phyloP scores from a whole-genome alignment of 495 filamentous ascomycete species.

The Pseudotulostoma volvatum region DNA sequence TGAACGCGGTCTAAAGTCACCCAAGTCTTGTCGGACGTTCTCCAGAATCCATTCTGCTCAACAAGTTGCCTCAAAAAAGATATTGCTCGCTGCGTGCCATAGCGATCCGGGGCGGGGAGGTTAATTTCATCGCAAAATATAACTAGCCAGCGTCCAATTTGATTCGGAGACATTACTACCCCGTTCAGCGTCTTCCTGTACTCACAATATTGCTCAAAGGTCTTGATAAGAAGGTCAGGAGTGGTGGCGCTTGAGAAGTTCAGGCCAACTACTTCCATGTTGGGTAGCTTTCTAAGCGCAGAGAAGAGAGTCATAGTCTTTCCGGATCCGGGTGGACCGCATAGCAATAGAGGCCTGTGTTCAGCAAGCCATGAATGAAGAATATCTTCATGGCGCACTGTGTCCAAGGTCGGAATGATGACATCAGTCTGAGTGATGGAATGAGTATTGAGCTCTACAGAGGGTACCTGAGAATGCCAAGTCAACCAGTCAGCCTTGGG shows the following conservation, averaged over 20 bases:
- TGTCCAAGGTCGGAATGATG: conserved; percentile 93
- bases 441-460: conserved; percentile 92
- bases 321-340: conserved; percentile 92
- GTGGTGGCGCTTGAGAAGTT: conserved; percentile 99
- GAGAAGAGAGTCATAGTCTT: conserved; percentile 99
- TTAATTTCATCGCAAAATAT: conserved; percentile 99
- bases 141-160: conserved; percentile 95
- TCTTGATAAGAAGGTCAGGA: conserved; percentile 93
- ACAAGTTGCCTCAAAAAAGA: conserved; percentile 93
- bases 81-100: conserved; percentile 91
- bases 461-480: conserved; percentile 90
- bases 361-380: conserved; percentile 98
- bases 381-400: conserved; percentile 91
- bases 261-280: conserved; percentile 97
- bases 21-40: conserved; percentile 93
- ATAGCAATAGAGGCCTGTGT: conserved; percentile 90
- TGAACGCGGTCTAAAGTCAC: conserved; percentile 95
- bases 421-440: conserved; percentile 94
- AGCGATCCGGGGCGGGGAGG: conserved; percentile 93
- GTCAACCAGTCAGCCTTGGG: conserved; percentile 74
- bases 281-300: conserved; percentile 84
- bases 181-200: conserved; percentile 97
- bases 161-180: conserved; percentile 84
- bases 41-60: conserved; percentile 98
- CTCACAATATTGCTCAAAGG: conserved; percentile 98